A percentile compares a stretch with the other conserved stretches of the same genome.
phyloP scores from a whole-genome alignment of 1,139 yeast genomes.

The Kurtzmaniella quercitrusa region DNA sequence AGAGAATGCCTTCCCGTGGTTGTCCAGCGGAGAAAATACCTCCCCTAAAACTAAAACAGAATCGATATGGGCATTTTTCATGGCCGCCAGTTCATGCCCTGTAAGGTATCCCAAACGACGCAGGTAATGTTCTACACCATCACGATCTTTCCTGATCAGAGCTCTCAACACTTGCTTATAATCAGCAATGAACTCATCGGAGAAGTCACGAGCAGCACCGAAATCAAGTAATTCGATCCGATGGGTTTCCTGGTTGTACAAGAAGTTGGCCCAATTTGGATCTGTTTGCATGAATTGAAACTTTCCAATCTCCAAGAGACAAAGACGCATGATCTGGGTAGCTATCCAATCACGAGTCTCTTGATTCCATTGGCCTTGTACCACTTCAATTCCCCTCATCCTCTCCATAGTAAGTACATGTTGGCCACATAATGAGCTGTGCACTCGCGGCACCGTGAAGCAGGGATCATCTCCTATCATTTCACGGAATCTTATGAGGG shows the following conservation, averaged over 20 bases:
- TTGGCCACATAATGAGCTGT: constrained; percentile 71
- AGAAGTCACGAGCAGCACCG: constrained; percentile 85
- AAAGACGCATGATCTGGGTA: constrained; percentile 78
- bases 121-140: constrained; percentile 61
- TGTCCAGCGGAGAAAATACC: constrained; percentile 65
- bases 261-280: constrained; percentile 98
- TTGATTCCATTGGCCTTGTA: constrained; percentile 73
- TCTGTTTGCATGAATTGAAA: constrained; percentile 97
- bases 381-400: constrained; percentile 80
- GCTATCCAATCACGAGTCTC: constrained; percentile 77
- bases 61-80: constrained; percentile 91
- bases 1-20: constrained; percentile 53
- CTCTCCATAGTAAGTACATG: constrained; percentile 88
- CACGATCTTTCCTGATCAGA: constrained; percentile 68
- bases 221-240: constrained; percentile 86
- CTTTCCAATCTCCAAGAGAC: constrained; percentile 77
- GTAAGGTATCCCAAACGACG: constrained; percentile 81
- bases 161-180: constrained; percentile 74
- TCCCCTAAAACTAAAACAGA: constrained; percentile 90
- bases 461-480: constrained; percentile 61
- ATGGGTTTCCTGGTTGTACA: constrained; percentile 62
- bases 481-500: constrained; percentile 64
- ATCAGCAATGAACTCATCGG: constrained; percentile 60
- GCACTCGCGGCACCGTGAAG: constrained; percentile 79
- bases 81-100: constrained; percentile 80